Evolutionary conservation across 257 asterid species (phyloP), one percentile per base, ranked within the genome.

Genomic region (Solanum stenotomum): DNA sequence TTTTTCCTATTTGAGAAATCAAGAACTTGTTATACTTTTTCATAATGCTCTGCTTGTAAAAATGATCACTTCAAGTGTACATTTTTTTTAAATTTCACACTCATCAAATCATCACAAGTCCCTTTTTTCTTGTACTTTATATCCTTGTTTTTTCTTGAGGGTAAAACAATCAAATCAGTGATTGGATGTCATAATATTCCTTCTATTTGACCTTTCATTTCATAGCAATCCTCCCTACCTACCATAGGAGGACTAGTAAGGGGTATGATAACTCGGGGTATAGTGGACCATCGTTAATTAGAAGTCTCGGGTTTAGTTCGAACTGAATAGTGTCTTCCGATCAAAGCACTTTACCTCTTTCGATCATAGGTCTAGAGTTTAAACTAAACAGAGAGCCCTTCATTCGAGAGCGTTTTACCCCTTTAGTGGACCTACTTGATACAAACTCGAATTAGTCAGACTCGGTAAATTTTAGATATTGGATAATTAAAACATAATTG

Each of bases 1-100:
- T 81, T 79, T 75, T 81, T 29, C 85, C 85, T 27, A 81, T 81
- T 46, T 81, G 85, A 81, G 40, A 81, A 81, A 81, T 46, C 67
- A 79, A 79, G 65, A 15, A 79, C 65, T 14, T 27, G 42, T 29
- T 46, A 27, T 46, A 46, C 68, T 81, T 81, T 81, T 27, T 81
- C 40, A 81, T 81, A 27, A 1, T 81, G 85, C 85, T 29, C 40
- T 27, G 5, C 27, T 81, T 46, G 68, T 7, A 15, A 15, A 81
- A 46, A 16, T 15, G 40, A 79, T 44, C 67, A 79, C 85, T 79
- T 44, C 52, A 44, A 44, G 52, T 12, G 16, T 44, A 44, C 52
- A 44, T 38, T 11, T 44, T 12, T 42, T 12, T 44, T 12, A 4
- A 44, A 44, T 0, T 12, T 44, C 1, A 44, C 49, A 3, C 49